Conservation (phyloP, 768 basidiomycete genomes). For the Lactifluus rugatus region DNA sequence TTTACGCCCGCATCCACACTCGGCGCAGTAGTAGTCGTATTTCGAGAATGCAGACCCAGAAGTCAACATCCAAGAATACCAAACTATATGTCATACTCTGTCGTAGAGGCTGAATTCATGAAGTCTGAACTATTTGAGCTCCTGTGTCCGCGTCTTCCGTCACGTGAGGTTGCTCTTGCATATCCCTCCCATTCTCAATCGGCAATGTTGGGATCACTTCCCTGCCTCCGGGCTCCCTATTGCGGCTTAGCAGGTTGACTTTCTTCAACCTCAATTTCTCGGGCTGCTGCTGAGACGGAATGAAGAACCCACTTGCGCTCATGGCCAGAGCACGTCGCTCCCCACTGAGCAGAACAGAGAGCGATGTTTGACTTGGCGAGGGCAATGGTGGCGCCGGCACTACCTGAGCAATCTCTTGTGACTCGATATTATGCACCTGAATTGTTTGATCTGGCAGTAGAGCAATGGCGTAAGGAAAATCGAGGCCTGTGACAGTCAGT, state of each 20-base stretch:
- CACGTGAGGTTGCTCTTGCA: background rate
- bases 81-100: no score
- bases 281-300: constrained; percentile 33
- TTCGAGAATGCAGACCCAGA: no score
- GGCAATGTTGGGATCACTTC: background rate
- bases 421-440: constrained; percentile 72
- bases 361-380: constrained; percentile 18
- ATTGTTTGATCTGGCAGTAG: constrained; percentile 72
- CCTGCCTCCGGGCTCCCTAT: constrained; percentile 16
- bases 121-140: no score
- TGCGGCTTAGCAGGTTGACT: constrained; percentile 13
- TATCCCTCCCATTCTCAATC: background rate
- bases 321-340: constrained; percentile 26
- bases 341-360: constrained; percentile 22
- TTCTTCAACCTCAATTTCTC: constrained; percentile 29
- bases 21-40: no score
- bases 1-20: no score
- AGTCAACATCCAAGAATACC: no score
- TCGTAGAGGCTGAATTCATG: no score
- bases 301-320: constrained; percentile 31
- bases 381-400: constrained; percentile 38
- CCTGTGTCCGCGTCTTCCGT: background rate
- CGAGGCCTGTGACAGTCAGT: constrained; percentile 43
- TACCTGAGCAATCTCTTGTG: constrained; percentile 62
- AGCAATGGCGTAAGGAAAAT: constrained; percentile 72